A percentile compares a stretch with the other conserved stretches of the same genome.
Evolutionary conservation across 2,329 filamentous ascomycete species (phyloP).

Genomic region (Fusarium sp.): DNA sequence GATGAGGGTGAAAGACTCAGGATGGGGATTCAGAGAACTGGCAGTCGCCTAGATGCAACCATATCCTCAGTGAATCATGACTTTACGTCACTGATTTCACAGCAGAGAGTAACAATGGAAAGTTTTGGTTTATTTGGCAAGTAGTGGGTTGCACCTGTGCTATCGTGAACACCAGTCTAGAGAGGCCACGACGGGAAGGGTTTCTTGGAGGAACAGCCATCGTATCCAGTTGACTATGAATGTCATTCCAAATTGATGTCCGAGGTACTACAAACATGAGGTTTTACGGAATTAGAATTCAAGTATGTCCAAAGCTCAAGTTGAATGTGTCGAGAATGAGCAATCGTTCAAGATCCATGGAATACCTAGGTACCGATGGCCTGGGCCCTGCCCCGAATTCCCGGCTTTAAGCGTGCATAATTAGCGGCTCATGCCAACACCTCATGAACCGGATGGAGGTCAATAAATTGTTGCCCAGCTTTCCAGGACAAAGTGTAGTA

Average conservation of each 20-base stretch:
- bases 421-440: neutral
- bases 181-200: neutral
- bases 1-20: neutral
- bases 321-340: neutral
- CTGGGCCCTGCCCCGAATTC: neutral
- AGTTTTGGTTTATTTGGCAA: neutral
- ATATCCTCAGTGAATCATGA: neutral
- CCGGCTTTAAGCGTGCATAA: neutral
- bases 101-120: neutral
- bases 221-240: neutral
- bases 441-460: neutral
- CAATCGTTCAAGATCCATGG: neutral
- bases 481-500: neutral
- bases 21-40: neutral
- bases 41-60: neutral
- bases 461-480: neutral
- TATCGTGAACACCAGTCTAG: neutral
- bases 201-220: neutral
- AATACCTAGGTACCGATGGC: neutral
- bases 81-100: neutral
- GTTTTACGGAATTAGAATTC: neutral
- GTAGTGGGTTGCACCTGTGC: conserved; percentile 15
- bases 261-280: neutral
- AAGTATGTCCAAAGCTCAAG: neutral
- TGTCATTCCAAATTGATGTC: neutral